Evolutionary conservation across 2,329 filamentous ascomycete species (phyloP).

Genomic region (Lomentospora prolificans): DNA sequence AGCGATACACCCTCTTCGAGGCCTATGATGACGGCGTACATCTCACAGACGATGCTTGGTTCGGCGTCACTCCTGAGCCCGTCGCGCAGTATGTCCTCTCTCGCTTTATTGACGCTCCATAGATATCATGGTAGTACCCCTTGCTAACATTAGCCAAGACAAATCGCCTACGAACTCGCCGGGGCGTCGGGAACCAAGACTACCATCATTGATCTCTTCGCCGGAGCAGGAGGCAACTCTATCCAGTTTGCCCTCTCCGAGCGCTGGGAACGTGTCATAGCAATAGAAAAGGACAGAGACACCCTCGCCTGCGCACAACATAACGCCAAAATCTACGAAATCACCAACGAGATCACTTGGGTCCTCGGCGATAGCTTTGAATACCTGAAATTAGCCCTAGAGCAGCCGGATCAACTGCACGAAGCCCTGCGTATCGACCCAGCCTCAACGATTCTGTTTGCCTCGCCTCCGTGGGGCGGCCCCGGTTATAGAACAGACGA

Average conservation of each 20-base stretch:
- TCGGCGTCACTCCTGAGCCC: slow-evolving; percentile 88
- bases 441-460: slow-evolving; percentile 38
- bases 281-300: slow-evolving; percentile 72
- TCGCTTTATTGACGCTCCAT: not conserved
- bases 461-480: slow-evolving; percentile 52
- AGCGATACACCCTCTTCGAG: slow-evolving; percentile 79
- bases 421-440: slow-evolving; percentile 30
- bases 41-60: slow-evolving; percentile 93
- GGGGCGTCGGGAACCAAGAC: slow-evolving; percentile 44
- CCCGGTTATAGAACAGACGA: slow-evolving; percentile 46
- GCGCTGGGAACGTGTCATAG: slow-evolving; percentile 75
- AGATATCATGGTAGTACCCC: no score
- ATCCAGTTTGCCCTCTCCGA: slow-evolving; percentile 84
- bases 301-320: slow-evolving; percentile 85
- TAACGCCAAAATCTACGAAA: slow-evolving; percentile 80
- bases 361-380: slow-evolving; percentile 80
- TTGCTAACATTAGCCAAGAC: no score
- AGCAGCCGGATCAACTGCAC: slow-evolving; percentile 25
- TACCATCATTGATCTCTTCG: slow-evolving; percentile 79
- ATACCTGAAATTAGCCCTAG: slow-evolving; percentile 41
- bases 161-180: slow-evolving; percentile 65
- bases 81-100: slow-evolving; percentile 59
- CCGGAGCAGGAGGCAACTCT: slow-evolving; percentile 82
- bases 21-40: slow-evolving; percentile 79
- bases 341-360: slow-evolving; percentile 70